These are phyloP conservation scores for Aquilaria sinensis DNA, from an alignment of 345 rosid genomes.

Conservation along the genomic window DNA sequence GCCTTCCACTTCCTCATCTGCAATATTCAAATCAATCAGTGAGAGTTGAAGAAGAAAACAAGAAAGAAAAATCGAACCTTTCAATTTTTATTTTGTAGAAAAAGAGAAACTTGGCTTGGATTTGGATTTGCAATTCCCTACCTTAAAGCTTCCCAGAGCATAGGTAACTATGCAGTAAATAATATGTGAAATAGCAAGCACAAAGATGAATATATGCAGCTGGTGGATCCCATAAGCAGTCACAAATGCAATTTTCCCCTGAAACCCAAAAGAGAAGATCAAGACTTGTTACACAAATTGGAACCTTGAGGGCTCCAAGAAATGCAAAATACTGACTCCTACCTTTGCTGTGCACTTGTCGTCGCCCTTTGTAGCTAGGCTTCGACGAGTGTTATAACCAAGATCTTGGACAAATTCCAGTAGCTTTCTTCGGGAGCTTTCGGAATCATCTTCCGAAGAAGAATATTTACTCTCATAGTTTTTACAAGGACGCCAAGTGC, in stretches of 20 bases:
- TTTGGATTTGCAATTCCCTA: conserved; percentile 3
- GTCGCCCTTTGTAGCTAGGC: conserved; percentile 25
- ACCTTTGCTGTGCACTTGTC: conserved; percentile 41
- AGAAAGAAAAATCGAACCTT: background rate
- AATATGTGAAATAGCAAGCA: conserved; percentile 58
- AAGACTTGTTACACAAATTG: background rate
- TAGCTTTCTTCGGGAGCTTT: conserved; percentile 29
- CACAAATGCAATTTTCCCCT: conserved; percentile 66
- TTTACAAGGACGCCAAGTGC: conserved; percentile 69
- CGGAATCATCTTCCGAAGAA: conserved; percentile 8
- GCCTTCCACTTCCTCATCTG: conserved; percentile 90
- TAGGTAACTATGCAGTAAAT: conserved; percentile 58
- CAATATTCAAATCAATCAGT: conserved; percentile 7
- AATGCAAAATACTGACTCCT: conserved; percentile 3
- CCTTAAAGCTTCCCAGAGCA: conserved; percentile 68
- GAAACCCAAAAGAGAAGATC: conserved; percentile 12
- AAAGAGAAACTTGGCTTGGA: background rate
- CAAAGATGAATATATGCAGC: conserved; percentile 78
- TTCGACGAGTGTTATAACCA: conserved; percentile 32
- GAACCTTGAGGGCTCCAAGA: background rate
- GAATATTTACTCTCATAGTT: background rate
- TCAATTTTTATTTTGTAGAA: background rate
- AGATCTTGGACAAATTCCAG: conserved; percentile 29
- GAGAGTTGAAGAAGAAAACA: background rate
- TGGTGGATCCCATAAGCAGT: conserved; percentile 73